Conservation (phyloP, 106 monocot genomes). For the Acorus gramineus region DNA sequence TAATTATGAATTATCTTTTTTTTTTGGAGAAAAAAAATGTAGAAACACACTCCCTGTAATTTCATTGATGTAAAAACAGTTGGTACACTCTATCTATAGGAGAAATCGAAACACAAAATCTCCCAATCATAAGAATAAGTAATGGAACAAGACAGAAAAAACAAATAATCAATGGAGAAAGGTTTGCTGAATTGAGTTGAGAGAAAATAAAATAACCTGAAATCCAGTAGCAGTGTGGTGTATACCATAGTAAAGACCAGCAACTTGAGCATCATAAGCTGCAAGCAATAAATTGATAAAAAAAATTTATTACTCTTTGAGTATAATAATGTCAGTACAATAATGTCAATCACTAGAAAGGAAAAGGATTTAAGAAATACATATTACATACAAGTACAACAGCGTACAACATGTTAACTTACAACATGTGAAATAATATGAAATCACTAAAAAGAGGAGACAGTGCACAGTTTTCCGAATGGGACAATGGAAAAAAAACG, state of each 20-base stretch:
- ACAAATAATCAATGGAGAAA: not conserved
- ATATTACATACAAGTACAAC: not conserved
- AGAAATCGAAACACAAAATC: not conserved
- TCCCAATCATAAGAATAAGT: not conserved
- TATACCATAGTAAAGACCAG: conserved; percentile 74
- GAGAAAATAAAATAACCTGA: conserved; percentile 36
- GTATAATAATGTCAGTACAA: too few species aligned
- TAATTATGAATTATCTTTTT: too few species aligned
- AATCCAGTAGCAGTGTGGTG: conserved; percentile 51
- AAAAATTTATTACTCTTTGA: not conserved
- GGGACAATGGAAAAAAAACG: too few species aligned
- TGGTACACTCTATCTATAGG: not conserved
- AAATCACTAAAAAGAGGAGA: too few species aligned
- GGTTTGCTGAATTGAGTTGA: too few species aligned
- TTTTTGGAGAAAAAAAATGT: too few species aligned
- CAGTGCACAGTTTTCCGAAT: too few species aligned
- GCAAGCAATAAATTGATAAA: conserved; percentile 14
- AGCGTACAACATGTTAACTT: too few species aligned
- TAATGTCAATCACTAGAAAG: too few species aligned
- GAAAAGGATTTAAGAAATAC: conserved; percentile 7
- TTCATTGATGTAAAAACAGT: not conserved
- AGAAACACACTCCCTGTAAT: too few species aligned
- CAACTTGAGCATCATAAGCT: conserved; percentile 98
- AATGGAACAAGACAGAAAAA: not conserved
- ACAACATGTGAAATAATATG: too few species aligned